These are phyloP conservation scores for Dioscorea zingiberensis DNA, from an alignment of 106 monocot species.

Conservation along the genomic window DNA sequence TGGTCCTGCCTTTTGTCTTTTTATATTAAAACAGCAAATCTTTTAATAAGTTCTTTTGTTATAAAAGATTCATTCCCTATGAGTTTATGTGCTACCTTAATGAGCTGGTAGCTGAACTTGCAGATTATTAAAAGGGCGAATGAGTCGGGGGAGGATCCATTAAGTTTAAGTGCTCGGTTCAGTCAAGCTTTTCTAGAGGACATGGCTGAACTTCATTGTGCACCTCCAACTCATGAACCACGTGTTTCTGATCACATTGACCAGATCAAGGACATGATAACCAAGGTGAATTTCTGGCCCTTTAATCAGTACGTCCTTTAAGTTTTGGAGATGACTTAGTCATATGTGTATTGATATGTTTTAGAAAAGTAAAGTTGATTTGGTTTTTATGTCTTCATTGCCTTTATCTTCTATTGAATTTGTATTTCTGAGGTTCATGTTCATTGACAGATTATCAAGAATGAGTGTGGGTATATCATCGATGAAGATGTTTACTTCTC, in stretches of 20 bases:
- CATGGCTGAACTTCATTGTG: conserved; percentile 78
- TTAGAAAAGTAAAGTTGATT: too few relatives aligned
- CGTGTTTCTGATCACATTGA: conserved; percentile 83
- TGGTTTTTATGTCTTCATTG: neutral
- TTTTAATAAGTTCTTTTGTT: neutral
- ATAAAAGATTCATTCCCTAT: neutral
- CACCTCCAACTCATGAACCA: conserved; percentile 79
- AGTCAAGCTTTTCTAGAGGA: conserved; percentile 66
- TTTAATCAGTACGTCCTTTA: neutral
- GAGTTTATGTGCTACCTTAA: neutral
- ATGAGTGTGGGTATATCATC: conserved; percentile 67
- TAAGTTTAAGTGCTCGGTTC: conserved; percentile 62
- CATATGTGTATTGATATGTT: too few relatives aligned
- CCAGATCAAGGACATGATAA: conserved; percentile 74
- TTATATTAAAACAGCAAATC: neutral
- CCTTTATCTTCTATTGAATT: neutral
- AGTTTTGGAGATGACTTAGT: too few relatives aligned
- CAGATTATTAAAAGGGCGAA: conserved; percentile 96
- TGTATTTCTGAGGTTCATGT: neutral
- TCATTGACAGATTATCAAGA: conserved; percentile 61
- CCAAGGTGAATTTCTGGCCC: conserved; percentile 16
- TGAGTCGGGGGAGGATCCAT: conserved; percentile 65
- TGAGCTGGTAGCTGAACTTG: neutral
- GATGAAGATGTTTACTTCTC: conserved; percentile 97
- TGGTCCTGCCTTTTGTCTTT: neutral